Evolutionary conservation across 1,139 yeast genomes (phyloP), one percentile per base, ranked within the genome.

Genomic region (Zygoascus hellenicus): DNA sequence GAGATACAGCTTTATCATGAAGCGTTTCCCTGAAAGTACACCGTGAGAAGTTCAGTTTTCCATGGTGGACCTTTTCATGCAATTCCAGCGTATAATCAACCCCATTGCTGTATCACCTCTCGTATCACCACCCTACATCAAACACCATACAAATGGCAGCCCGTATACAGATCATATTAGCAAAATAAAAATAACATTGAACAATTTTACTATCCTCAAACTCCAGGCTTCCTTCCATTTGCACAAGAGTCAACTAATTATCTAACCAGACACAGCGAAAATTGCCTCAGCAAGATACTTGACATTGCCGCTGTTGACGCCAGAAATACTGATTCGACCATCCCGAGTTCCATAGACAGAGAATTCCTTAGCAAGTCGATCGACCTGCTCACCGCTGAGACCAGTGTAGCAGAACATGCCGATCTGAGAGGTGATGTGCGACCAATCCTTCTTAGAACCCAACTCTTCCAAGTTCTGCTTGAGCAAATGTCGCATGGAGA

Each of bases 371-470:
- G 88, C 95, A 52, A 90, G 76, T 56, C 86, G 76, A 49, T 77
- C 78, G 46, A 87, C 97, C 80, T 88, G 92, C 45, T 82, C 87
- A 22, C 83, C 74, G 17, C 76, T 69, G 58, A 92, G 75, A 1
- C 96, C 97, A 22, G 97, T 90, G 70, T 82, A 92, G 48, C 96
- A 88, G 68, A 92, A 92, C 98, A 92, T 92, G 58, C 98, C 98
- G 52, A 87, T 84, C 71, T 92, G 97, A 54, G 77, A 75, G 47
- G 86, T 87, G 59, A 92, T 87, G 68, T 90, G 97, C 57, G 83
- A 87, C 98, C 98, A 92, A 65, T 75, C 80, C 48, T 95, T 95
- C 45, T 94, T 92, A 42, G 97, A 88, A 11, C 78, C 76, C 54
- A 87, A 77, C 43, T 70, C 67, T 51, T 77, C 78, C 55, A 89